Conservation (phyloP, 2,329 filamentous ascomycete species). For the Ceratocystis smalleyi region DNA sequence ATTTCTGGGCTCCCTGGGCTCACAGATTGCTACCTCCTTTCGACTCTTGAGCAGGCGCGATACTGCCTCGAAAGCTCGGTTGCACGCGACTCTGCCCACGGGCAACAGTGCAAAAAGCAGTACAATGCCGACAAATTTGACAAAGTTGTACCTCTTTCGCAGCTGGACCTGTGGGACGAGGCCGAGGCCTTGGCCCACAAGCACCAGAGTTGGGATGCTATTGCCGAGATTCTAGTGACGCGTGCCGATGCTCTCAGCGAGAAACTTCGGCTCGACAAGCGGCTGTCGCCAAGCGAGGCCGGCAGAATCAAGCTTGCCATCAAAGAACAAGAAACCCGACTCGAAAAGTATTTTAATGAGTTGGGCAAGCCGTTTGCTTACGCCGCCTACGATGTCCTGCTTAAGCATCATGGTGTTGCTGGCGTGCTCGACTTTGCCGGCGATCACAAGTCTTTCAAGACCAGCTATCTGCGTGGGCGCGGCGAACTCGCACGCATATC, state of each 20-base stretch:
- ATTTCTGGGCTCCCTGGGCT: constrained; percentile 34
- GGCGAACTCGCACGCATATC: constrained; percentile 60
- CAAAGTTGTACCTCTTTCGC: constrained; percentile 38
- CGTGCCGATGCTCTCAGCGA: constrained; percentile 31
- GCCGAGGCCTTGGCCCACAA: constrained; percentile 43
- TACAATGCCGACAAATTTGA: constrained; percentile 37
- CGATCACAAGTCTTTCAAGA: constrained; percentile 56
- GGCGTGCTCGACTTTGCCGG: constrained; percentile 55
- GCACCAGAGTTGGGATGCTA: constrained; percentile 37
- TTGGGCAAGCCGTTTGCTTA: constrained; percentile 54
- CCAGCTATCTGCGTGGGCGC: constrained; percentile 59
- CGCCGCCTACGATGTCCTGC: constrained; percentile 65
- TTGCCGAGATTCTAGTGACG: constrained; percentile 41
- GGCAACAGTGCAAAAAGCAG: constrained; percentile 32
- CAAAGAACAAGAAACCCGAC: constrained; percentile 30
- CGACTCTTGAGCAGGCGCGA: constrained; percentile 37
- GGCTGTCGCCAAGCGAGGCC: constrained; percentile 21
- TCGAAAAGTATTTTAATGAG: constrained; percentile 40
- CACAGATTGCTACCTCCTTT: constrained; percentile 40
- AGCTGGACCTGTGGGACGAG: constrained; percentile 41
- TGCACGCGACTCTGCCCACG: constrained; percentile 27
- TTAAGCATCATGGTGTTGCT: constrained; percentile 49
- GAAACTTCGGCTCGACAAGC: constrained; percentile 20
- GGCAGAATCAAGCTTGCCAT: constrained; percentile 25
- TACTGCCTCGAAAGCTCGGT: constrained; percentile 34